These are phyloP conservation scores for Entomortierella beljakovae DNA, from an alignment of 192 early-diverging fungal genomes.

Conservation along the genomic window DNA sequence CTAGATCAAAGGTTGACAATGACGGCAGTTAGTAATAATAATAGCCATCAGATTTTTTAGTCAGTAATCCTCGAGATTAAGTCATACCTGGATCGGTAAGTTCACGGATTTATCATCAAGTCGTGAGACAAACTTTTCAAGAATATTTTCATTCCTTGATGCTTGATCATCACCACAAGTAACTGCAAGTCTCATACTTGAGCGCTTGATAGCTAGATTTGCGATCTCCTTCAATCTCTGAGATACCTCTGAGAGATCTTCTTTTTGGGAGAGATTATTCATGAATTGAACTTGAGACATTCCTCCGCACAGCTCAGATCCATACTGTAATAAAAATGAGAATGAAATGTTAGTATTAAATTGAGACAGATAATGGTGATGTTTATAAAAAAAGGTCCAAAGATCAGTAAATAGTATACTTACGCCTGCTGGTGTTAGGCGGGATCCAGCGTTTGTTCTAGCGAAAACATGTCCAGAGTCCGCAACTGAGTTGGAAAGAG, in stretches of 20 bases:
- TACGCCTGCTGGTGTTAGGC: slow-evolving; percentile 68
- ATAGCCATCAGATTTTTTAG: background rate
- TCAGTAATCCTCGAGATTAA: background rate
- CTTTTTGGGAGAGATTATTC: slow-evolving; percentile 73
- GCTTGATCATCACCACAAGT: slow-evolving; percentile 66
- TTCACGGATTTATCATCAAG: slow-evolving; percentile 30
- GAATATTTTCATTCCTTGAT: slow-evolving; percentile 55
- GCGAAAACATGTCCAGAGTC: slow-evolving; percentile 88
- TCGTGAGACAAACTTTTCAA: slow-evolving; percentile 56
- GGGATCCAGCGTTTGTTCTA: slow-evolving; percentile 74
- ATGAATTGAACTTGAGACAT: slow-evolving; percentile 86
- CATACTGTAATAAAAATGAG: slow-evolving; percentile 11
- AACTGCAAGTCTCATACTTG: slow-evolving; percentile 59
- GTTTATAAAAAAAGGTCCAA: background rate
- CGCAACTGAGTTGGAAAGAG: slow-evolving; percentile 83
- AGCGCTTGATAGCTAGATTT: slow-evolving; percentile 57
- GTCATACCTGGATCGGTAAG: slow-evolving; percentile 10
- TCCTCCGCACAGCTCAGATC: slow-evolving; percentile 63
- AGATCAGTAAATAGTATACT: background rate
- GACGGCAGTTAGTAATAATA: background rate
- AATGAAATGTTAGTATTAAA: slow-evolving; percentile 1
- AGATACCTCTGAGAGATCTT: slow-evolving; percentile 72
- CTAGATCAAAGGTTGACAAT: too few relatives aligned
- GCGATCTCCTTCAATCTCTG: slow-evolving; percentile 70
- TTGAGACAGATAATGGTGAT: background rate